These are phyloP conservation scores for Phytophthora parvispora DNA, from an alignment of 352 stramenopile genomes.

Conservation along the genomic window DNA sequence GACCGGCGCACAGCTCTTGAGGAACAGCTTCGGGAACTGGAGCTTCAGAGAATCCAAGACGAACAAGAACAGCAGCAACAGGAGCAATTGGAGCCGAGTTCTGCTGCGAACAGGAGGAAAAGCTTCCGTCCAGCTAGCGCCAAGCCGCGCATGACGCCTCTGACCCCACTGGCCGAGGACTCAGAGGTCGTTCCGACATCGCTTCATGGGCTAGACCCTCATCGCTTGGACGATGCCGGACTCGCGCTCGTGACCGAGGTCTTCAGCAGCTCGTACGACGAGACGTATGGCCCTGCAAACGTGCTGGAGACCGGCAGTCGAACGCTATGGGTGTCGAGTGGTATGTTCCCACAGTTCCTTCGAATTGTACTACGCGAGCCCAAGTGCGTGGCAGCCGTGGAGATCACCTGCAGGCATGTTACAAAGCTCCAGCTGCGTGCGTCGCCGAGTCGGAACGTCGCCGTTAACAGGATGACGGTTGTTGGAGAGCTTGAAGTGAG, in stretches of 20 bases:
- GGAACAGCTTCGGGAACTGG: constrained; percentile 75
- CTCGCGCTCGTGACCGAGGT: constrained; percentile 66
- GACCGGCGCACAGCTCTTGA: constrained; percentile 68
- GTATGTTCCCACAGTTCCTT: constrained; percentile 82
- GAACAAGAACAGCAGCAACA: constrained; percentile 40
- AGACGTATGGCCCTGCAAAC: constrained; percentile 53
- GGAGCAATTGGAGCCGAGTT: constrained; percentile 2
- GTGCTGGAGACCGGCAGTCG: constrained; percentile 61
- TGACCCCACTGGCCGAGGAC: constrained; percentile 73
- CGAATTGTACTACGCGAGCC: constrained; percentile 70
- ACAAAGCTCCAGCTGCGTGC: constrained; percentile 67
- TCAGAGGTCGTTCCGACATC: constrained; percentile 63
- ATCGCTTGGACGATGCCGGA: constrained; percentile 44
- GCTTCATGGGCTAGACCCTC: constrained; percentile 51
- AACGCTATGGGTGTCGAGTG: constrained; percentile 77
- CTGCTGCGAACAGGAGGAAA: constrained; percentile 46
- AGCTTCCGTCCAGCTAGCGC: constrained; percentile 77
- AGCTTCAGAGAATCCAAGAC: constrained; percentile 62
- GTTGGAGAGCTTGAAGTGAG: constrained; percentile 50
- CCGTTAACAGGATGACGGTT: constrained; percentile 35
- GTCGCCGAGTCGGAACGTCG: constrained; percentile 43
- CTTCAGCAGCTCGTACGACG: constrained; percentile 75
- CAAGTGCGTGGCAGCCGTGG: constrained; percentile 61
- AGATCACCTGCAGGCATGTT: constrained; percentile 77
- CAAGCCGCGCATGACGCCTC: constrained; percentile 62